Base-by-base conservation (phyloP, 768 basidiomycete species). In the Leccinum uliginosum region DNA sequence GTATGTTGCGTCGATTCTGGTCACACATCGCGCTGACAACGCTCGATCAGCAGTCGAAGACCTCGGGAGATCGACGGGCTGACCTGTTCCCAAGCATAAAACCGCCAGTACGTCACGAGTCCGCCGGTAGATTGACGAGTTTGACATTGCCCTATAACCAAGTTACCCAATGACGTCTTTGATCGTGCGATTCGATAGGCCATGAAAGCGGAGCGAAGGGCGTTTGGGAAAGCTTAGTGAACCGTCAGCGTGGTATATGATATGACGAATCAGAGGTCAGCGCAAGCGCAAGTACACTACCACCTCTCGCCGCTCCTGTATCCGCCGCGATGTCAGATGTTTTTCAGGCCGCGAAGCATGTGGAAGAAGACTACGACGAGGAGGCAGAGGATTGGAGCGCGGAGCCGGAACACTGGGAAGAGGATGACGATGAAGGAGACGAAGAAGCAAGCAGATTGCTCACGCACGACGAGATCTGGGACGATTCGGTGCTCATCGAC, bases 391-490 rank as follows among this genome's bases (percentile, higher is more conserved):
- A 51, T 19, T 52, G 27, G 29, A 71, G 55, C 10, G 51, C 2
- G 17, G n/a, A n/a, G n/a, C n/a, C 35, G 15, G 24, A 47, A 24
- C 46, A 47, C 19, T 15, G 23, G 21, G 46, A 27, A 27, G 47
- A 27, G 54, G 32, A 24, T 70, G 58, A 11, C 24, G 24, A 24
- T 4, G 75, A 77, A 24, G 59, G 55, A 4, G 75, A 76, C 12
- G 75, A 78, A 27, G 77, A 79, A 46, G 82, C 86, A 64, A 84
- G 85, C 61, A 78, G 84, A 24, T 78, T 83, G 54, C 76, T 91
- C 56, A 83, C 85, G 9, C 79, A 86, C 34, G 80, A 84, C 48
- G 89, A 93, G 64, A 84, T 91, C 35, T 92, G 90, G 90, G 91
- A 93, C 61, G 91, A 92, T 67, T 86, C 87, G 34, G 88, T 87